Percentiles rank a stretch among this genome's conserved stretches.
These are phyloP conservation scores for Fomitopsis pinicola DNA, from an alignment of 1,284 basidiomycete genomes.

Conservation along the genomic window DNA sequence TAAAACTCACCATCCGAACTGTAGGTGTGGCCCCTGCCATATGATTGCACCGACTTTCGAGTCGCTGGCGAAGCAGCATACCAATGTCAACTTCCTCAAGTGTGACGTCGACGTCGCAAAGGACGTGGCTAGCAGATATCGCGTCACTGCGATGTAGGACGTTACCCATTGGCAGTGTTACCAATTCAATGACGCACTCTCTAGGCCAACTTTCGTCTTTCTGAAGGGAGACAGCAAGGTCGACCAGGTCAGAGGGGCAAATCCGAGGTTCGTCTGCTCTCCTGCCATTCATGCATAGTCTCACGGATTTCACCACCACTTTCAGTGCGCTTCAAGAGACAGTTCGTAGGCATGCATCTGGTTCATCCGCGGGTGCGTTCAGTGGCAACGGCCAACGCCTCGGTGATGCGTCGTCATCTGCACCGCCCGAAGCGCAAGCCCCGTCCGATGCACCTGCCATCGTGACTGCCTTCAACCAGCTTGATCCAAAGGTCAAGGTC, in stretches of 20 bases:
- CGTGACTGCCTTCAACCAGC: conserved; percentile 36
- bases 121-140: conserved; percentile 60
- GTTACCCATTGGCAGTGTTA: conserved; percentile 14
- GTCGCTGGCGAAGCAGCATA: conserved; percentile 59
- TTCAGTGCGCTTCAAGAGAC: conserved; percentile 54
- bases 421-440: conserved; percentile 6
- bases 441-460: conserved; percentile 30
- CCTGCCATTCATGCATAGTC: neutral
- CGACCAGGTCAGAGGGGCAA: conserved; percentile 64
- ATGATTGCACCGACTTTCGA: conserved; percentile 72
- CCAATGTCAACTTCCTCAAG: conserved; percentile 72
- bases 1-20: neutral
- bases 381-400: conserved; percentile 71
- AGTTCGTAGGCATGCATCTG: conserved; percentile 45
- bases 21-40: conserved; percentile 80
- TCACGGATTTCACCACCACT: neutral
- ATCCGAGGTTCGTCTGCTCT: conserved; percentile 42
- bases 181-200: neutral
- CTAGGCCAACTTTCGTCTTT: conserved; percentile 78
- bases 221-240: conserved; percentile 64
- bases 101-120: conserved; percentile 70
- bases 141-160: conserved; percentile 59
- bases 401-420: conserved; percentile 37
- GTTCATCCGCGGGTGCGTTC: conserved; percentile 42
- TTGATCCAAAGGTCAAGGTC: conserved; percentile 65